These are phyloP conservation scores for Mycena rosella DNA, from an alignment of 768 basidiomycete genomes.

Conservation along the genomic window DNA sequence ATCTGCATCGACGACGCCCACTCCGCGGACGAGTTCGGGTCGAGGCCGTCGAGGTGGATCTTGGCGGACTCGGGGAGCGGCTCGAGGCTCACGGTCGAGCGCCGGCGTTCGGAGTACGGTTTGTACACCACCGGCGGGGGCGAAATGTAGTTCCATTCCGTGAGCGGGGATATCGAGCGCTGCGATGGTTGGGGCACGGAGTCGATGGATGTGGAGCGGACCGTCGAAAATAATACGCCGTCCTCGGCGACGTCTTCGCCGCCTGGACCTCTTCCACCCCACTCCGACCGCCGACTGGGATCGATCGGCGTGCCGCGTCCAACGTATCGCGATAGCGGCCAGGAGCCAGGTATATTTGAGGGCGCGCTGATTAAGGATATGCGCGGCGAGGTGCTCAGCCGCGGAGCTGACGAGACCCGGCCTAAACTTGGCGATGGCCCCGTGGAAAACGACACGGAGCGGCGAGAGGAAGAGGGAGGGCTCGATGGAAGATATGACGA, in stretches of 20 bases:
- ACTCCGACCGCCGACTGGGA: constrained; percentile 56
- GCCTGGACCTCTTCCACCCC: constrained; percentile 56
- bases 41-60: constrained; percentile 49
- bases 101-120: constrained; percentile 2
- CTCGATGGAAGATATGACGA: constrained; percentile 30
- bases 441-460: constrained; percentile 54
- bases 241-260: constrained; percentile 49
- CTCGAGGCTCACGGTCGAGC: constrained; percentile 21
- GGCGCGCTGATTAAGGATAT: constrained; percentile 26
- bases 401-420: constrained; percentile 41
- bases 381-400: constrained; percentile 37
- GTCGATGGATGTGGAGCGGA: constrained; percentile 56
- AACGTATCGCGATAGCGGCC: constrained; percentile 59
- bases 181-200: constrained; percentile 45
- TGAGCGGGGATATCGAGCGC: constrained; percentile 51
- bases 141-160: constrained; percentile 56
- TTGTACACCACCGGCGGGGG: constrained; percentile 36
- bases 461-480: constrained; percentile 48
- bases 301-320: constrained; percentile 65
- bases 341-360: constrained; percentile 54
- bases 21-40: constrained; percentile 50
- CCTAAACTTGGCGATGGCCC: constrained; percentile 42
- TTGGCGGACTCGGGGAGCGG: constrained; percentile 39
- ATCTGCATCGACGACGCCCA: constrained; percentile 56
- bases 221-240: constrained; percentile 56